These are phyloP conservation scores for Phyllosticta citrichinensis DNA, from an alignment of 2,329 filamentous ascomycete genomes.

Conservation along the genomic window DNA sequence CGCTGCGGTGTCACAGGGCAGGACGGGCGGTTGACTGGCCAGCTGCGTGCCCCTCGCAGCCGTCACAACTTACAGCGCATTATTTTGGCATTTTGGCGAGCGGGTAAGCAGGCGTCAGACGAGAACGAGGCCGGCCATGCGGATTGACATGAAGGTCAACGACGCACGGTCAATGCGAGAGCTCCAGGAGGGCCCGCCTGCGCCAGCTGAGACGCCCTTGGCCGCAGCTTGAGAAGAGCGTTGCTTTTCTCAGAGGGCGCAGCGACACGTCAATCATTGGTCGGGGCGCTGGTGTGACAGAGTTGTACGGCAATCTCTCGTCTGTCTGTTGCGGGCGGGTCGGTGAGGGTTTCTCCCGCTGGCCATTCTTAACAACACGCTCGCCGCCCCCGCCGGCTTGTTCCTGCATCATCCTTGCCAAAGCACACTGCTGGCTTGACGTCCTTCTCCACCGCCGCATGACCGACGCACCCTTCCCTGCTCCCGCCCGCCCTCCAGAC, in stretches of 20 bases:
- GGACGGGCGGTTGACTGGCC: neutral
- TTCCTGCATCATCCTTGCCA: conserved; percentile 8
- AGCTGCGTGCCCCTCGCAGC: neutral
- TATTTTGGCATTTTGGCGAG: neutral
- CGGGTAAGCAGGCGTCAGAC: neutral
- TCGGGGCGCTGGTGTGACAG: conserved; percentile 9
- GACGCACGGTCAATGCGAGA: neutral
- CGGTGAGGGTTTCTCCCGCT: neutral
- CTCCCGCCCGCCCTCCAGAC: neutral
- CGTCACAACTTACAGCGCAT: neutral
- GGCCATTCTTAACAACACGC: neutral
- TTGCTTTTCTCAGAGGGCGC: conserved; percentile 6
- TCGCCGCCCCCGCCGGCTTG: neutral
- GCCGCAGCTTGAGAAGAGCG: conserved; percentile 2
- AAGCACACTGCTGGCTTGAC: conserved; percentile 4
- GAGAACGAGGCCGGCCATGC: neutral
- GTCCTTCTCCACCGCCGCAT: conserved; percentile 7
- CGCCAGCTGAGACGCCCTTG: conserved; percentile 9
- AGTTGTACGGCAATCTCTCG: conserved; percentile 10
- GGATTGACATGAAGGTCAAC: neutral
- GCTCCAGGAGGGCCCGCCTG: neutral
- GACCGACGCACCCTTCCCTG: conserved; percentile 9
- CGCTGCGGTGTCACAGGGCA: neutral
- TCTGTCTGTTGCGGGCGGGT: neutral
- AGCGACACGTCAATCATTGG: conserved; percentile 9